These are phyloP conservation scores for Termitomyces heimii DNA, from an alignment of 768 basidiomycete species.

Conservation along the genomic window DNA sequence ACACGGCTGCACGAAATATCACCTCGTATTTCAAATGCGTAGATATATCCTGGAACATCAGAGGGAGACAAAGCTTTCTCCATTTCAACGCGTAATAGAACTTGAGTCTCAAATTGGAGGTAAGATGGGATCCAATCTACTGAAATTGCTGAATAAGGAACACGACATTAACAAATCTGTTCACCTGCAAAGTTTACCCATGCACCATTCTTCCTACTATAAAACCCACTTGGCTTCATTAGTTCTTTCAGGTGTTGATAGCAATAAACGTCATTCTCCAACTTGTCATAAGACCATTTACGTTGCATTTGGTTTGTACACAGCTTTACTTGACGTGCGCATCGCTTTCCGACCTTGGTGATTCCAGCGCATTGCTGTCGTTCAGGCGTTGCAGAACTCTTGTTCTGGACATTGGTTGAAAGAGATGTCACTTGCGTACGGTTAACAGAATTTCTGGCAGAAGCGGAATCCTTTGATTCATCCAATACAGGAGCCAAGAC, in stretches of 20 bases:
- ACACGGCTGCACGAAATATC: slow-evolving; percentile 4
- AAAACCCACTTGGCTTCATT: slow-evolving; percentile 49
- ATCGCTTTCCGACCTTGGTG: slow-evolving; percentile 61
- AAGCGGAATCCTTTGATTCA: slow-evolving; percentile 10
- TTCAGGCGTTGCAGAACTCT: slow-evolving; percentile 5
- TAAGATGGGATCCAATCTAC: slow-evolving; percentile 70
- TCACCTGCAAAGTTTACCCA: slow-evolving; percentile 59
- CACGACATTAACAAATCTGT: neutral
- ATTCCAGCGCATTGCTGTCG: slow-evolving; percentile 60
- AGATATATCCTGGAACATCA: slow-evolving; percentile 74
- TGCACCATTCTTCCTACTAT: slow-evolving; percentile 39
- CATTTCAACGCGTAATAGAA: slow-evolving; percentile 42
- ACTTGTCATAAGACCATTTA: slow-evolving; percentile 15
- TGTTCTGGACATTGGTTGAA: slow-evolving; percentile 13
- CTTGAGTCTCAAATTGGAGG: slow-evolving; percentile 53
- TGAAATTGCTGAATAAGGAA: neutral
- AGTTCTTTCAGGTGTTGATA: slow-evolving; percentile 58
- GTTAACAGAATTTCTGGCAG: slow-evolving; percentile 12
- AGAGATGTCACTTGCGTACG: slow-evolving; percentile 14
- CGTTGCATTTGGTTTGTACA: slow-evolving; percentile 21
- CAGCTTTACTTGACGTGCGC: slow-evolving; percentile 52
- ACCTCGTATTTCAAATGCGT: slow-evolving; percentile 78
- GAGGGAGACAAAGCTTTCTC: slow-evolving; percentile 42
- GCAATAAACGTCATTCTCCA: slow-evolving; percentile 46
- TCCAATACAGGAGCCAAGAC: slow-evolving; percentile 12